These are phyloP conservation scores for Umbilicus rupestris DNA, from an alignment of 164 flowering plant genomes.

Conservation along the genomic window DNA sequence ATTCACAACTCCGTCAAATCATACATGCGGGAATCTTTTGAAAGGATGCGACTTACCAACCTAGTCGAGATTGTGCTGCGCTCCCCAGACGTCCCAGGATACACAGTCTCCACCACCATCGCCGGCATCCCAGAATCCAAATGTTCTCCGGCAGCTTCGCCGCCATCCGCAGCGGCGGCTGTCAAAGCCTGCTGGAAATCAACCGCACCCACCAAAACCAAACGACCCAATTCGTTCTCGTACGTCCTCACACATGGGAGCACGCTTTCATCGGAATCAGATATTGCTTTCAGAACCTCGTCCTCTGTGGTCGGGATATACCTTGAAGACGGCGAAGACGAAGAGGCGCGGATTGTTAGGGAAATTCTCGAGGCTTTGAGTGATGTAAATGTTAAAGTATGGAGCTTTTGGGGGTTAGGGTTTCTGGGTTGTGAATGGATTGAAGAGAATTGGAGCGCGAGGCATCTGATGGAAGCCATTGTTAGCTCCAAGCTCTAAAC, in stretches of 20 bases:
- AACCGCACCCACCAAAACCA: constrained; percentile 63
- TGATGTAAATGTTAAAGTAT: constrained; percentile 6
- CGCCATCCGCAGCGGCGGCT: constrained; percentile 96
- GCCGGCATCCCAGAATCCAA: constrained; percentile 36
- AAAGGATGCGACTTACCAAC: constrained; percentile 40
- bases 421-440: not conserved
- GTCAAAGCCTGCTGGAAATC: constrained; percentile 63
- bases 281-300: constrained; percentile 41
- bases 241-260: constrained; percentile 61
- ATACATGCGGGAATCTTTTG: not conserved
- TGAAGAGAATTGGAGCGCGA: not conserved
- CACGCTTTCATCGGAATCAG: constrained; percentile 25
- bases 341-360: constrained; percentile 15
- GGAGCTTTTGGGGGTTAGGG: not conserved
- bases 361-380: constrained; percentile 12
- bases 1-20: not conserved
- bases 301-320: constrained; percentile 28
- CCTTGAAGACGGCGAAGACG: constrained; percentile 19
- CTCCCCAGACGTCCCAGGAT: constrained; percentile 55
- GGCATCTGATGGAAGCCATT: constrained; percentile 2
- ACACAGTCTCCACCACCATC: constrained; percentile 86
- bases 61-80: constrained; percentile 72
- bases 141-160: constrained; percentile 67
- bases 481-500: not conserved
- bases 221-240: constrained; percentile 63